Evolutionary conservation across 257 asterid genomes (phyloP), one percentile per base, ranked within the genome.

Genomic region (Rehmannia glutinosa): DNA sequence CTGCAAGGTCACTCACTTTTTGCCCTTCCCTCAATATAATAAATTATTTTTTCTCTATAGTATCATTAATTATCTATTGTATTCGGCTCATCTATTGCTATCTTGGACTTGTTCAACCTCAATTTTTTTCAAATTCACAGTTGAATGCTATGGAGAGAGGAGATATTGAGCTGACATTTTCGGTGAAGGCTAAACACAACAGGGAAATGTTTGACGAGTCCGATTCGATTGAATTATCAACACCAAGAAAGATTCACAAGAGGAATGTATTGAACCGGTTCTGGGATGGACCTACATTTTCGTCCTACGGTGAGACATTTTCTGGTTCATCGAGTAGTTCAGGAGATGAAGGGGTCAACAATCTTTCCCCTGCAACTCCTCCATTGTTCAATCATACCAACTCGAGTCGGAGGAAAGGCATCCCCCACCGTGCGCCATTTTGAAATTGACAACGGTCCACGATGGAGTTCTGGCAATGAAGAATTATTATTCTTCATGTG

Each of bases 351-450:
- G 66, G 36, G 5, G 51, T 53, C 17, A 43, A 64, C 65, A 63
- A 25, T 24, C 69, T 82, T 8, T 86, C 83, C 32, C 91, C 96
- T 0, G 66, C 54, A 15, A 88, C 93, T 46, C 92, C 93, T 8
- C 96, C 93, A 0, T 41, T 71, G 32, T 78, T 68, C 75, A 86
- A 72, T 45, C 87, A 82, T 15, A 41, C 77, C 36, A 85, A 85
- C 54, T 84, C 95, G 0, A 83, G 85, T 56, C 54, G 94, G 57
- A 80, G 96, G 64, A 88, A 88, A 62, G 94, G 96, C 50, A 50
- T 82, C 28, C 96, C 96, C 0, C 96, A 78, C 49, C 89, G 96
- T 2, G 83, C 96, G 27, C 96, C 96, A 0, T 83, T 88, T 27
- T 88, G 65, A 43, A 6, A 30, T 30, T 30, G 6, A 3, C 4